Conservation (phyloP, 2,329 filamentous ascomycete genomes). For the Xylariaceae sp. region DNA sequence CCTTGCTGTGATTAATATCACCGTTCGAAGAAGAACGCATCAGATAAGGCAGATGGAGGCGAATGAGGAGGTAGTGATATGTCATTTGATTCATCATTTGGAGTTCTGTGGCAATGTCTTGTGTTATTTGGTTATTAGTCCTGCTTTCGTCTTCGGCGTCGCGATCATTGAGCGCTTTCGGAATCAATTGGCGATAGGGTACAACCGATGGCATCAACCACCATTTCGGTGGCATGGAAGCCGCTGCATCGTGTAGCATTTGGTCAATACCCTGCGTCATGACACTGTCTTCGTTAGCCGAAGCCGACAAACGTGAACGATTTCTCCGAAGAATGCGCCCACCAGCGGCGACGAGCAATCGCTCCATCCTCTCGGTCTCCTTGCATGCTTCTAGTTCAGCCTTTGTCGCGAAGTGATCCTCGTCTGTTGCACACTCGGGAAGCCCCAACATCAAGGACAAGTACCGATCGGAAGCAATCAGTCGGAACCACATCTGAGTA, state of each 20-base stretch:
- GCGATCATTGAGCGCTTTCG: constrained; percentile 10
- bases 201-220: constrained; percentile 37
- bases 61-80: constrained; percentile 41
- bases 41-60: constrained; percentile 46
- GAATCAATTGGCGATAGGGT: constrained; percentile 8
- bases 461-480: constrained; percentile 44
- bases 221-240: constrained; percentile 39
- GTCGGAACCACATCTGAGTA: constrained; percentile 43
- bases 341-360: background rate
- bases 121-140: too few relatives aligned
- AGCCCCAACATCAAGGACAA: constrained; percentile 47
- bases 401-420: background rate
- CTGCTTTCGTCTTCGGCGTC: constrained; percentile 29
- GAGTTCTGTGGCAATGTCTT: too few relatives aligned
- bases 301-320: background rate
- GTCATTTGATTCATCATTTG: constrained; percentile 40
- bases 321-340: background rate
- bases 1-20: constrained; percentile 37
- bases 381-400: background rate
- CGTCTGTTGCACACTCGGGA: constrained; percentile 33
- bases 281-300: constrained; percentile 26
- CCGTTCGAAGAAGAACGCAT: constrained; percentile 29
- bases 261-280: constrained; percentile 35
- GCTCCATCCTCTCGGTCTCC: background rate
- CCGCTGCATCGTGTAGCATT: constrained; percentile 35